These are phyloP conservation scores for Psilocybe cyanescens DNA, from an alignment of 768 basidiomycete species.

Conservation along the genomic window DNA sequence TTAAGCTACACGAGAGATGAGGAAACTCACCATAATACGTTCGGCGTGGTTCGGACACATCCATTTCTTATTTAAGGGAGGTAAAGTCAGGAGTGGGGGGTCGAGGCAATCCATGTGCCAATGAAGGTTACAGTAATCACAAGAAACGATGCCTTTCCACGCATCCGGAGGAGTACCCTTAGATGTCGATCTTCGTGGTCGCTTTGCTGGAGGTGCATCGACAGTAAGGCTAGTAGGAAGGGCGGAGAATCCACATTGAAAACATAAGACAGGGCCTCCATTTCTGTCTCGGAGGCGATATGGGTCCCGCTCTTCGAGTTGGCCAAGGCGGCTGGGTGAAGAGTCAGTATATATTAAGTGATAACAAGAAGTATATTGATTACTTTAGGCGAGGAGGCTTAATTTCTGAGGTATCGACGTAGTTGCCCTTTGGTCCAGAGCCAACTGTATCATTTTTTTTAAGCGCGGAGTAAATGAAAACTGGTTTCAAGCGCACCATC, in stretches of 20 bases:
- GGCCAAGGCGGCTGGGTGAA: slow-evolving; percentile 71
- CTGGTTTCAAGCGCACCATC: slow-evolving; percentile 62
- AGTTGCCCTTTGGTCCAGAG: slow-evolving; percentile 79
- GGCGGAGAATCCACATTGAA: slow-evolving; percentile 84
- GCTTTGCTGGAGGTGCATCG: slow-evolving; percentile 55
- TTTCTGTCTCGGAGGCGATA: slow-evolving; percentile 86
- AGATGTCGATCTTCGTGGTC: slow-evolving; percentile 53
- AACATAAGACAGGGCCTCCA: slow-evolving; percentile 85
- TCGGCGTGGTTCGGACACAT: slow-evolving; percentile 99
- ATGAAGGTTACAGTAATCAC: slow-evolving; percentile 92
- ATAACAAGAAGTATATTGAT: slow-evolving; percentile 20
- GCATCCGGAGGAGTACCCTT: slow-evolving; percentile 50
- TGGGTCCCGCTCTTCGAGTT: slow-evolving; percentile 90
- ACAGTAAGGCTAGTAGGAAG: slow-evolving; percentile 59
- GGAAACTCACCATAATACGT: slow-evolving; percentile 68
- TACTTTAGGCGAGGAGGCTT: slow-evolving; percentile 85
- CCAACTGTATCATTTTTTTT: slow-evolving; percentile 54
- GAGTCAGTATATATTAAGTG: slow-evolving; percentile 12
- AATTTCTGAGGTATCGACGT: slow-evolving; percentile 78
- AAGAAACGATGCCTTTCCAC: slow-evolving; percentile 84
- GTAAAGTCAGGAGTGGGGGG: slow-evolving; percentile 87
- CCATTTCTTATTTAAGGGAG: slow-evolving; percentile 90
- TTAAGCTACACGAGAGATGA: slow-evolving; percentile 4
- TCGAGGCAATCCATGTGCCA: slow-evolving; percentile 98
- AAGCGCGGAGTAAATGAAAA: slow-evolving; percentile 15